Base-by-base conservation (phyloP, 495 filamentous ascomycete species). In the Aspergillus carlsbadensis region DNA sequence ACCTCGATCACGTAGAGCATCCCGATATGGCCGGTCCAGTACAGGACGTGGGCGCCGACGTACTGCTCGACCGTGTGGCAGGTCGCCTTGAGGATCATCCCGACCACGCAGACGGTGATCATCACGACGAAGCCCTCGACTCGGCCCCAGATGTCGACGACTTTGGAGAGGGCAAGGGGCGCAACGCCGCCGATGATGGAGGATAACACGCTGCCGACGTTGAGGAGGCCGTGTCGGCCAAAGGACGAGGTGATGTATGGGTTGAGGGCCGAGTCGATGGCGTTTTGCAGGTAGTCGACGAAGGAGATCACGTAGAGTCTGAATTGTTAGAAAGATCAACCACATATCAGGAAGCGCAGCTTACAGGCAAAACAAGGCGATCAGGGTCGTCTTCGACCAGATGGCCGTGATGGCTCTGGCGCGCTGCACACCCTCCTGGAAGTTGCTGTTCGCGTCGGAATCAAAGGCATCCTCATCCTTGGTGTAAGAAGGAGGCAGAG, bases 71-170 rank as follows among this genome's bases (percentile, higher is more conserved):
- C 24, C 4, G 10, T 48, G 11, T 48, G 17, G 45, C 45, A 48
- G 22, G 45, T 34, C 5, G 45, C 45, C 15, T 48, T 48, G 17
- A 48, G 17, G 45, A 48, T 34, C 24, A 48, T 18, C 8, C 45
- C 45, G 24, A 48, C 26, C 24, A 48, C 45, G 45, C 17, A n/a
- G 17, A 48, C 11, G 24, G 22, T 6, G 11, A 48, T 22, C 45
- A 48, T 48, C 17, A 18, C 17, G 11, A 34, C 24, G 26, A 33
- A 48, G 17, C 45, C 45, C 45, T 48, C 45, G 26, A 48, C 45
- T n/a, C 45, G 45, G 6, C 45, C 45, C 45, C 45, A 48, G 45
- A 48, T 48, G 45, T 48, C 45, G 22, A 48, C 22, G 14, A 48
- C 22, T 34, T 48, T 48, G 22, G 45, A 21, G 24, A 34, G 10